Base-by-base conservation (phyloP, 1,139 yeast species). In the Magnusiomyces magnusii region DNA sequence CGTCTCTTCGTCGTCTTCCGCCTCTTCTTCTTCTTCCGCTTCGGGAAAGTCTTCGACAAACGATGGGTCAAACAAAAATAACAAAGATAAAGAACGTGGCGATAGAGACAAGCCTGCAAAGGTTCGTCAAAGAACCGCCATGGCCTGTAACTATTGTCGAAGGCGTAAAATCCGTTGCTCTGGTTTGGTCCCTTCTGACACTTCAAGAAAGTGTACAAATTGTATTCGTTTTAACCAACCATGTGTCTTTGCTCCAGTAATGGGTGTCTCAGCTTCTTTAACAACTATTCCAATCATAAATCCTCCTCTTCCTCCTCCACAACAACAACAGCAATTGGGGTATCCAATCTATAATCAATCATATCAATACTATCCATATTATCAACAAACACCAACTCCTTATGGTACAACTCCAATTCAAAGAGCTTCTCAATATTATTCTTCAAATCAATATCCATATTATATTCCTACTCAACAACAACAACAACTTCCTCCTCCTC, bases 401-500 rank as follows among this genome's bases (percentile, higher is more conserved):
- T 41, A 41, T 41, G 44, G 44, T 17, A 41, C 44, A 41, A 41
- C 44, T 13, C 44, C 44, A 7, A 41, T 41, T 7, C 44, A 41
- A 41, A 41, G 44, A 41, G 44, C 44, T 61, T 27, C 52, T 57
- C 55, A 36, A 95, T 3, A 97, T 97, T 0, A 85, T 96, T 0
- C 81, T 91, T 73, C 92, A 86, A 67, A 97, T 90, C n/a, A n/a
- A n/a, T n/a, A n/a, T n/a, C n/a, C n/a, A n/a, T n/a, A n/a, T n/a
- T n/a, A 31, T 31, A 7, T 31, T 13, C 36, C 36, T 7, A 31
- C 36, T 7, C 36, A 31, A 13, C 36, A 31, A 31, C 36, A 31
- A 13, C 36, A 31, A 31, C 36, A 7, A 31, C 10, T 7, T 31
- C 36, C 36, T 31, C 36, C 36, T 31, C 36, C 36, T 31, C 36